phyloP scores from a whole-genome alignment of 2,329 filamentous ascomycete genomes.

The Neurospora crassa region DNA sequence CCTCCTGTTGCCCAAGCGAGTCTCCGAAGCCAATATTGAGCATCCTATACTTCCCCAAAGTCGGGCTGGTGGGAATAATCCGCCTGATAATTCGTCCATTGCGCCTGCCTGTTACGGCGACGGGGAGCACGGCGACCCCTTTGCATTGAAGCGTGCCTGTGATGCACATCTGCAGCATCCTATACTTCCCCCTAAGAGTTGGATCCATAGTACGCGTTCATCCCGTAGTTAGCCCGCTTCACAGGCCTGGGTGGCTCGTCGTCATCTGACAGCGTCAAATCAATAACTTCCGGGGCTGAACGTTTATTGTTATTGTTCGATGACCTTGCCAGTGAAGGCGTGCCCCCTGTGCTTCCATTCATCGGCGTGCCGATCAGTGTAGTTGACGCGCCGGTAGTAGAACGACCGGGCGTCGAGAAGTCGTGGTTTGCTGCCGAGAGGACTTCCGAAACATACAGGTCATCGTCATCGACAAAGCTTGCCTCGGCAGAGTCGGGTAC shows the following conservation, averaged over 20 bases:
- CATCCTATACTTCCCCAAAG: not conserved
- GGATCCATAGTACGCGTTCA: not conserved
- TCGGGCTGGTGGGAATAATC: not conserved
- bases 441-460: conserved; percentile 38
- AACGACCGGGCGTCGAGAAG: conserved; percentile 28
- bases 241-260: conserved; percentile 35
- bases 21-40: not conserved
- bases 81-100: not conserved
- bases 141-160: not conserved
- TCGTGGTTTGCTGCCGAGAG: conserved; percentile 21
- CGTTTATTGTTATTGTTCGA: conserved; percentile 35
- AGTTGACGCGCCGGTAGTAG: not conserved
- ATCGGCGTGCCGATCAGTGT: conserved; percentile 21
- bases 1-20: not conserved
- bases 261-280: conserved; percentile 48
- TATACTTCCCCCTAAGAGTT: not conserved
- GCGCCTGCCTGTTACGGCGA: not conserved
- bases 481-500: conserved; percentile 20
- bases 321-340: conserved; percentile 22
- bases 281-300: conserved; percentile 43
- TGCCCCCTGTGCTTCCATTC: conserved; percentile 19
- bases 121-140: not conserved
- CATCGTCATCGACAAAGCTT: conserved; percentile 35
- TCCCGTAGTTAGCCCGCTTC: conserved; percentile 33
- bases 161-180: not conserved